Percentiles rank a stretch among this genome's conserved stretches.
Evolutionary conservation across 2,329 filamentous ascomycete species (phyloP).

Genomic region (Diplodia scrobiculata): DNA sequence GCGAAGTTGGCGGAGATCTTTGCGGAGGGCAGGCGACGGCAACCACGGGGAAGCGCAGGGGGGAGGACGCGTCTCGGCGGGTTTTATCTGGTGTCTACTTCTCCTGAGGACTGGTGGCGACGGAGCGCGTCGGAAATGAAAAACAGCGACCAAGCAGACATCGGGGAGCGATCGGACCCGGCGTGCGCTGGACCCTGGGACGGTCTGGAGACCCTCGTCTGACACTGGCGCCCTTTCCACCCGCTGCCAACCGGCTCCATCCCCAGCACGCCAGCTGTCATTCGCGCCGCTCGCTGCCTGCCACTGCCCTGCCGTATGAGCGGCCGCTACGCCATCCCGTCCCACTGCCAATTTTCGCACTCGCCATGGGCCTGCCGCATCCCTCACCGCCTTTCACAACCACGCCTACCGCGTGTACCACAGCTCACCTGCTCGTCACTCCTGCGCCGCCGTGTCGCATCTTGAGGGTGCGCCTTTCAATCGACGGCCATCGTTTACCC

Average conservation of each 20-base stretch:
- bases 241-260: not conserved
- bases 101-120: conserved; percentile 25
- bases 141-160: conserved; percentile 8
- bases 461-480: not conserved
- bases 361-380: not conserved
- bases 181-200: conserved; percentile 15
- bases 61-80: not conserved
- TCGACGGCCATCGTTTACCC: not conserved
- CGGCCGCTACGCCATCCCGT: not conserved
- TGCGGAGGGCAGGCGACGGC: conserved; percentile 1
- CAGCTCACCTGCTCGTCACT: not conserved
- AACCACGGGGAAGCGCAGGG: not conserved
- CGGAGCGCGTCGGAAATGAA: conserved; percentile 28
- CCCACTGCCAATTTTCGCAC: not conserved
- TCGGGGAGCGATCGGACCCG: conserved; percentile 25
- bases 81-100: conserved; percentile 10
- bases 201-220: conserved; percentile 27
- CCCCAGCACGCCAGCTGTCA: not conserved
- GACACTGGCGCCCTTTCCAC: conserved; percentile 17
- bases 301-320: not conserved
- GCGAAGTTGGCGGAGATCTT: not conserved
- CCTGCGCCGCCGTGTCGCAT: too few relatives aligned
- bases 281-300: not conserved
- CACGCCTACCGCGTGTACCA: not conserved
- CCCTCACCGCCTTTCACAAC: conserved; percentile 17